Percentiles rank a stretch among this genome's conserved stretches.
Evolutionary conservation across 257 asterid species (phyloP).

Genomic region (Nicotiana sylvestris): DNA sequence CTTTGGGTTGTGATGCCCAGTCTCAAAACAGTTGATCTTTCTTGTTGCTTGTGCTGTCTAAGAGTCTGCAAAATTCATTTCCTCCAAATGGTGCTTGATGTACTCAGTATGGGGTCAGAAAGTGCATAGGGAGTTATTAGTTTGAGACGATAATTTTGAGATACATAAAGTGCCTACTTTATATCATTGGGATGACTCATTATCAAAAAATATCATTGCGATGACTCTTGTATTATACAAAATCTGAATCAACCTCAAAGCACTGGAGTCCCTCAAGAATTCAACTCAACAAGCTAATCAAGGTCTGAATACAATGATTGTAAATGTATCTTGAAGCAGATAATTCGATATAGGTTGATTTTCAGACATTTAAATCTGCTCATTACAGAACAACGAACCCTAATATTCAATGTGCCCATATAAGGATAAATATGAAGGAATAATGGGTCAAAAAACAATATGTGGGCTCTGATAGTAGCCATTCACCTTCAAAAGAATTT

Average conservation of each 20-base stretch:
- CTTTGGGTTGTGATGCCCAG: not conserved
- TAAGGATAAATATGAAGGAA: not conserved
- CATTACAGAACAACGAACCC: not conserved
- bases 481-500: conserved; percentile 5
- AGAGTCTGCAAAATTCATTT: not conserved
- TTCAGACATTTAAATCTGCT: not conserved
- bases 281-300: not conserved
- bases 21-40: not conserved
- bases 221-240: not conserved
- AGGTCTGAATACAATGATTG: not conserved
- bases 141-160: not conserved
- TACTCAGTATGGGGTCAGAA: not conserved
- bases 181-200: not conserved
- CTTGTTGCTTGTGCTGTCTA: not conserved
- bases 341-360: not conserved
- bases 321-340: not conserved
- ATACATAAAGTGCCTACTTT: not conserved
- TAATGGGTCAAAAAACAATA: not conserved
- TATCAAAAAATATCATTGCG: not conserved
- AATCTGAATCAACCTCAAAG: not conserved
- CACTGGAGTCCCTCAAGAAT: not conserved
- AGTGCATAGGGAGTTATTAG: not conserved
- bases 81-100: not conserved
- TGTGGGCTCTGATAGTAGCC: not conserved
- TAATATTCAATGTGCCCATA: not conserved